Evolutionary conservation across 257 asterid species (phyloP), one percentile per base, ranked within the genome.

Genomic region (Thymus quinquecostatus): DNA sequence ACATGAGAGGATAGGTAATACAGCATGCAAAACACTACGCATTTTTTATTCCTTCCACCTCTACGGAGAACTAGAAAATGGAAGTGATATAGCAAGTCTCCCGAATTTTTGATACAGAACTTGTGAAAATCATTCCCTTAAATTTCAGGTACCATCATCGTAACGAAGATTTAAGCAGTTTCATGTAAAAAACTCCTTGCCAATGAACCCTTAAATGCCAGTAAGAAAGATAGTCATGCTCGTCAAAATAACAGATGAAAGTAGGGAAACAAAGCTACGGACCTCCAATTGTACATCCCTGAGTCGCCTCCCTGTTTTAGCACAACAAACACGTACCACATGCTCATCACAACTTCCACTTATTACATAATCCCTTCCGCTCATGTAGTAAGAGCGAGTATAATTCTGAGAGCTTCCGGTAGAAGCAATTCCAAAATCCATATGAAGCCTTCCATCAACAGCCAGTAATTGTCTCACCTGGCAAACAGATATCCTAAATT

Each of bases 331-430:
- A 47, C 95, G 92, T 66, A 92, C 96, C 40, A 88, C 89, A 62
- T 88, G 88, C 80, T 92, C 98, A 85, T 92, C 98, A 79, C 98
- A 92, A 73, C 98, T 92, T 82, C 98, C 98, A 78, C 98, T 92
- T 75, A 89, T 89, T 58, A 92, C 86, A 79, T 92, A 92, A 82
- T 92, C 97, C 79, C 90, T 84, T 64, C 97, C 98, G 11, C 81
- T 89, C 98, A 92, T 88, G 80, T 92, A 89, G 79, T 92, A 92
- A 60, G 98, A 90, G 36, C 98, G 95, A 64, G 97, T 89, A 70
- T 89, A 92, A 62, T 92, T 89, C 82, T 89, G 97, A 43, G 91
- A 85, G 78, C 95, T 92, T 82, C 97, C 94, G 0, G 97, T 89
- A 50, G 96, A 75, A 73, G 92, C 72, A 65, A 92, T 86, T 60